Evolutionary conservation across 1,284 basidiomycete genomes (phyloP).

Genomic region (Calocybe gambosa): DNA sequence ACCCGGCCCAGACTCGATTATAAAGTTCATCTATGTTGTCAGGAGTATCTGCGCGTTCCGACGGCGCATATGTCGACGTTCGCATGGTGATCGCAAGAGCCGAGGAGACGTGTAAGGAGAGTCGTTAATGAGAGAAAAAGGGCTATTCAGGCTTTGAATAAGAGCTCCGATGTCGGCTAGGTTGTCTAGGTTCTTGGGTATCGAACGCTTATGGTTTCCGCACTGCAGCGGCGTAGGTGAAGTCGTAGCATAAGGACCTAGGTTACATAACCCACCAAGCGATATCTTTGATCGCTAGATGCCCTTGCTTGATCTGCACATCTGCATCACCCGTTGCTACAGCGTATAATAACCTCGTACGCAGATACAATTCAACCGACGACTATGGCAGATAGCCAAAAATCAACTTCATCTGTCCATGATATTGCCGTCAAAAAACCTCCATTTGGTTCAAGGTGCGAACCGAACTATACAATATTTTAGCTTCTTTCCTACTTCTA

Average conservation of each 20-base stretch:
- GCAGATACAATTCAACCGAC: not conserved
- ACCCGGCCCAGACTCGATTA: constrained; percentile 16
- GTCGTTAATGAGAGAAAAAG: constrained; percentile 4
- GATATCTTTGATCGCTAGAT: constrained; percentile 10
- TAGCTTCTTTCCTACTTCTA: not conserved
- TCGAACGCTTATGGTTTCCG: constrained; percentile 10
- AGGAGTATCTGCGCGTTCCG: constrained; percentile 10
- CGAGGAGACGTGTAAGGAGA: constrained; percentile 2
- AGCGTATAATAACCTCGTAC: not conserved
- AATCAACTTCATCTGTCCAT: constrained; percentile 59
- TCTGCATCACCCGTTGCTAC: constrained; percentile 8
- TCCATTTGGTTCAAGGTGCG: constrained; percentile 65
- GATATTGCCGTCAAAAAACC: constrained; percentile 51
- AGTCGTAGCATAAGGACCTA: constrained; percentile 6
- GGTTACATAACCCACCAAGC: constrained; percentile 12
- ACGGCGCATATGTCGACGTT: constrained; percentile 7
- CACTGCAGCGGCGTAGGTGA: constrained; percentile 13
- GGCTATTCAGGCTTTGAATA: not conserved
- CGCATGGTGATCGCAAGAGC: not conserved
- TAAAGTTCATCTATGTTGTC: constrained; percentile 18
- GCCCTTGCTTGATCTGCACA: constrained; percentile 5
- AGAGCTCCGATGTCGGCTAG: constrained; percentile 1
- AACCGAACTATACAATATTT: not conserved
- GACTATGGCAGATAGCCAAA: constrained; percentile 15
- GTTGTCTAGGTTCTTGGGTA: constrained; percentile 6